Evolutionary conservation across 768 basidiomycete species (phyloP).

Genomic region (Podaxis rugospora): DNA sequence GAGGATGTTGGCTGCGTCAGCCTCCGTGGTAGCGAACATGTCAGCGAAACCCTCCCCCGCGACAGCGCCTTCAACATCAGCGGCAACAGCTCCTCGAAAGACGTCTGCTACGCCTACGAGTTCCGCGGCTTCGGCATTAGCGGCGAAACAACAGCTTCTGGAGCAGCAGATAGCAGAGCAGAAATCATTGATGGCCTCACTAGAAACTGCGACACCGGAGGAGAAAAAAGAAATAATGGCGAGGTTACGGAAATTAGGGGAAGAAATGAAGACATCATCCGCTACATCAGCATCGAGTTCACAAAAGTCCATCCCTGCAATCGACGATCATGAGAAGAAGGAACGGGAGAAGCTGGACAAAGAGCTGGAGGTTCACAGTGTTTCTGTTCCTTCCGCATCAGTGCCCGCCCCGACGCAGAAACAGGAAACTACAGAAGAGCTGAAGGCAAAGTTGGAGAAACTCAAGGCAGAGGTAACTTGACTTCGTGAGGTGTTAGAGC

Average conservation of each 20-base stretch:
- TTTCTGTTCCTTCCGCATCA: conserved; percentile 7
- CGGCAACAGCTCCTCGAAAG: conserved; percentile 14
- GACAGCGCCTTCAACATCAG: conserved; percentile 18
- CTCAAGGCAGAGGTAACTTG: conserved; percentile 69
- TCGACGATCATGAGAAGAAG: conserved; percentile 43
- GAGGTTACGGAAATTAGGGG: conserved; percentile 67
- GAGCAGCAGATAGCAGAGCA: conserved; percentile 87
- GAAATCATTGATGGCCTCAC: conserved; percentile 73
- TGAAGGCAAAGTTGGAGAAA: conserved; percentile 70
- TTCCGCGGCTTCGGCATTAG: conserved; percentile 43
- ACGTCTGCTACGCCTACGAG: conserved; percentile 14
- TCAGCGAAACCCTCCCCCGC: conserved; percentile 27
- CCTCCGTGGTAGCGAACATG: conserved; percentile 68
- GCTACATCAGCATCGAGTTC: conserved; percentile 24
- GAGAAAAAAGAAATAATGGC: conserved; percentile 81
- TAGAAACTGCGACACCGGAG: conserved; percentile 57
- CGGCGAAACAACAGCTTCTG: conserved; percentile 69
- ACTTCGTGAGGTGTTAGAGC: background rate
- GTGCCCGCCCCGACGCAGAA: conserved; percentile 23
- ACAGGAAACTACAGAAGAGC: conserved; percentile 56
- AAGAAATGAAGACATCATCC: conserved; percentile 62
- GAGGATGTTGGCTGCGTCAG: conserved; percentile 78
- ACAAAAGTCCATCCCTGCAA: conserved; percentile 19
- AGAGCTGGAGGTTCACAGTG: conserved; percentile 72
- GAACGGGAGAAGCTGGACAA: conserved; percentile 72